These are phyloP conservation scores for Solanum habrochaites DNA, from an alignment of 257 asterid species.

Conservation along the genomic window DNA sequence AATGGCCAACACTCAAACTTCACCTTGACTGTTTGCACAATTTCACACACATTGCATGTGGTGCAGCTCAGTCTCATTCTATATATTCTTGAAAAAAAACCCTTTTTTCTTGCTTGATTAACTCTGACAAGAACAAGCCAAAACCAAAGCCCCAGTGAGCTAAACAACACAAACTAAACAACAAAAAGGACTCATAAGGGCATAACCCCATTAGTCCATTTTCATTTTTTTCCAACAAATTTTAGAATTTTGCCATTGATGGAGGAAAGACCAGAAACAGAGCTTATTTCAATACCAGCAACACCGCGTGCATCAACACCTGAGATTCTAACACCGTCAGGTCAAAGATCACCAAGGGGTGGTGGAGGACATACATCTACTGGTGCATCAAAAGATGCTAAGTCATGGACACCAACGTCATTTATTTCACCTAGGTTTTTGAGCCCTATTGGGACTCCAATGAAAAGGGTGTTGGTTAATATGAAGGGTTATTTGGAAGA, in stretches of 20 bases:
- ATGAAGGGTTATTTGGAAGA: slow-evolving; percentile 96
- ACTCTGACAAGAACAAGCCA: background rate
- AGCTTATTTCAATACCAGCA: slow-evolving; percentile 92
- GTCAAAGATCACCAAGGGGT: slow-evolving; percentile 83
- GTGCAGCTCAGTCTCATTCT: background rate
- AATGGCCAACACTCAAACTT: background rate
- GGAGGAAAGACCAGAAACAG: slow-evolving; percentile 97
- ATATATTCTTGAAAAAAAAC: background rate
- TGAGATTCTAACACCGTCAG: slow-evolving; percentile 84
- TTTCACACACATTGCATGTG: background rate
- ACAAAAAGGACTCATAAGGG: background rate
- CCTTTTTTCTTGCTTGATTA: background rate
- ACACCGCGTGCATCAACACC: slow-evolving; percentile 98
- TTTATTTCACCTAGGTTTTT: slow-evolving; percentile 85
- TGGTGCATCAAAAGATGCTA: slow-evolving; percentile 34
- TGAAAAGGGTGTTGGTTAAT: slow-evolving; percentile 80
- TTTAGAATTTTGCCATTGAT: background rate
- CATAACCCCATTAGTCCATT: background rate
- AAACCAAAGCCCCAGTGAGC: background rate
- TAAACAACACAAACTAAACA: background rate
- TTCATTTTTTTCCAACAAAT: background rate
- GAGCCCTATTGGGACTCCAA: slow-evolving; percentile 98
- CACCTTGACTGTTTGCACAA: background rate
- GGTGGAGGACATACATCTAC: slow-evolving; percentile 11
- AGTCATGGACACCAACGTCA: slow-evolving; percentile 97